phyloP scores from a whole-genome alignment of 2,329 filamentous ascomycete genomes.

The Monilinia polystroma region DNA sequence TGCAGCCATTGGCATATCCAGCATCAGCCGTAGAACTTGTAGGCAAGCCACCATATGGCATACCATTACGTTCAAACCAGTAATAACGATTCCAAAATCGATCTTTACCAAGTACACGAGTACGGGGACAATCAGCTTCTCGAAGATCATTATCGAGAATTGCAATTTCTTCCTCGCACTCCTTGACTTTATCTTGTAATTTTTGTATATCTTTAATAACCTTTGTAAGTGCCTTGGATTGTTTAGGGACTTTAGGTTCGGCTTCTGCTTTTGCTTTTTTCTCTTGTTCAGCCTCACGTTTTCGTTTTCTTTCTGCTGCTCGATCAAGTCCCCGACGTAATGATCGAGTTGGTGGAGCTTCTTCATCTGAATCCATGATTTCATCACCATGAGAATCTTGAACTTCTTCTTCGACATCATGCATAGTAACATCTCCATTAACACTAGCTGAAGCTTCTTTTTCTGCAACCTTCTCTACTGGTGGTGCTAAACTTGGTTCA shows the following conservation, averaged over 20 bases:
- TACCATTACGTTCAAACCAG: conserved; percentile 98
- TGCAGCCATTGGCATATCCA: conserved; percentile 86
- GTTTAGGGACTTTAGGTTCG: conserved; percentile 64
- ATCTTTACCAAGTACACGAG: conserved; percentile 86
- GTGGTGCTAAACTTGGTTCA: conserved; percentile 55
- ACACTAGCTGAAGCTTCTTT: conserved; percentile 26
- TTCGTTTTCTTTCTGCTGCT: conserved; percentile 70
- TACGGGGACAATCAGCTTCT: conserved; percentile 90
- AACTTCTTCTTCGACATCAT: conserved; percentile 63
- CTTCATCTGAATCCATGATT: conserved; percentile 68
- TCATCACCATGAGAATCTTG: conserved; percentile 56
- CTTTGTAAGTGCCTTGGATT: conserved; percentile 85
- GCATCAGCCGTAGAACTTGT: conserved; percentile 84
- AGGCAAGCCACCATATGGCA: conserved; percentile 89
- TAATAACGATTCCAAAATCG: conserved; percentile 98
- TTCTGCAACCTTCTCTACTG: conserved; percentile 20
- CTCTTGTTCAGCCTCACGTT: conserved; percentile 71
- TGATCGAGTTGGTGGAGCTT: conserved; percentile 55
- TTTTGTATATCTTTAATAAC: conserved; percentile 86
- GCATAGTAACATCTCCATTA: conserved; percentile 60
- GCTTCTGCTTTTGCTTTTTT: conserved; percentile 59
- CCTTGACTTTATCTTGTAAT: conserved; percentile 74
- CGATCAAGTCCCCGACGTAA: conserved; percentile 65
- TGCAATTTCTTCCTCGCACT: conserved; percentile 81
- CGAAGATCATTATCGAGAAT: conserved; percentile 87